A percentile compares a stretch with the other conserved stretches of the same genome.
Evolutionary conservation across 495 filamentous ascomycete species (phyloP).

Genomic region (Hapsidospora chrysogenum): DNA sequence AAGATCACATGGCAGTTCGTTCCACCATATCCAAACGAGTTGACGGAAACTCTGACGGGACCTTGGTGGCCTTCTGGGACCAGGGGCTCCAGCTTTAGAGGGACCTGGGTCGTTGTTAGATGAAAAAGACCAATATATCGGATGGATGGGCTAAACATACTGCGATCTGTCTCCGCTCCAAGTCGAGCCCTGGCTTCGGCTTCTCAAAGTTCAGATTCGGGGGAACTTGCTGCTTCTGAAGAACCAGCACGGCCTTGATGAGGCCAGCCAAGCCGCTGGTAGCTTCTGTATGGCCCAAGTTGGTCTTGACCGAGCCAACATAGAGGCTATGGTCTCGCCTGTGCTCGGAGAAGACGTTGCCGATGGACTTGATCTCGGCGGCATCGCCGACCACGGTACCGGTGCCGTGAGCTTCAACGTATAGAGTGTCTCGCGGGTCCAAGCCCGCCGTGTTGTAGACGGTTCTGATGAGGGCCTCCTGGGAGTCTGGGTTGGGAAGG

Average conservation of each 20-base stretch:
- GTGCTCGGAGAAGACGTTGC: conserved; percentile 3
- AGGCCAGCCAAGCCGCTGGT: conserved; percentile 29
- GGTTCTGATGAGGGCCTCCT: conserved; percentile 23
- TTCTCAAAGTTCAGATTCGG: conserved; percentile 23
- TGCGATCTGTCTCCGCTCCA: conserved; percentile 10
- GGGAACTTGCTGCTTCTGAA: conserved; percentile 27
- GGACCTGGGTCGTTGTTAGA: no score
- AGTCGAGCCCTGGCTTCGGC: conserved; percentile 23
- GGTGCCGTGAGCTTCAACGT: conserved; percentile 8
- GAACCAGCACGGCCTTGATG: conserved; percentile 30
- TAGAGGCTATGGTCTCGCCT: conserved; percentile 10
- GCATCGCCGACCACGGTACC: conserved; percentile 27
- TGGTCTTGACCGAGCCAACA: conserved; percentile 31
- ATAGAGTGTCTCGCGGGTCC: conserved; percentile 1
- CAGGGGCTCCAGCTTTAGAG: no score
- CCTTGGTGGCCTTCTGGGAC: no score
- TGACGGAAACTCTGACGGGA: conserved; percentile 28
- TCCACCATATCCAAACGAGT: conserved; percentile 43
- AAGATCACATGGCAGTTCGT: conserved; percentile 39
- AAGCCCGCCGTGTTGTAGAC: conserved; percentile 23
- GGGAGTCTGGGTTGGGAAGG: conserved; percentile 24
- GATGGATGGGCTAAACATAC: conserved; percentile 7
- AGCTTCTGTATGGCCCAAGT: conserved; percentile 35
- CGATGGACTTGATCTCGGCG: conserved; percentile 25
- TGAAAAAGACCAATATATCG: no score